A percentile compares a stretch with the other conserved stretches of the same genome.
Evolutionary conservation across 108 stramenopile genomes (phyloP).

Genomic region (Asterionellopsis glacialis): DNA sequence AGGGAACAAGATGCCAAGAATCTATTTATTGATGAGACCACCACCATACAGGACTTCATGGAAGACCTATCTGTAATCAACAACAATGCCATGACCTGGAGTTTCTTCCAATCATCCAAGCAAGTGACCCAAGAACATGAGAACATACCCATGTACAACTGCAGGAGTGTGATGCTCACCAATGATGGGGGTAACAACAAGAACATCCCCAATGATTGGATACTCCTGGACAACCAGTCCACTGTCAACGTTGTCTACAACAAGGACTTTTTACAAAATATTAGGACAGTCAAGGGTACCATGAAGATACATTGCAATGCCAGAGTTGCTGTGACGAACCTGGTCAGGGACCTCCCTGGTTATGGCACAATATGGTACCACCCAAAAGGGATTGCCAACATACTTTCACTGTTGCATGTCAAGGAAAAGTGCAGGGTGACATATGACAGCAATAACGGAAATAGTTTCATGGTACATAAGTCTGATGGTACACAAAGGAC

Average conservation of each 20-base stretch:
- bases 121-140: too few species aligned
- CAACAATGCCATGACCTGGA: too few species aligned
- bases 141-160: too few species aligned
- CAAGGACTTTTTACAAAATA: constrained; percentile 12
- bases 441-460: neutral
- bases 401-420: constrained; percentile 25
- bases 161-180: too few species aligned
- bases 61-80: too few species aligned
- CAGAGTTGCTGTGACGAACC: neutral
- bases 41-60: too few species aligned
- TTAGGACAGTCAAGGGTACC: neutral
- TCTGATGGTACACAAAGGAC: constrained; percentile 5
- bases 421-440: constrained; percentile 11
- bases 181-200: too few species aligned
- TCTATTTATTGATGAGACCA: too few species aligned
- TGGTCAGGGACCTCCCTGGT: constrained; percentile 20
- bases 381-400: constrained; percentile 54
- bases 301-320: constrained; percentile 11
- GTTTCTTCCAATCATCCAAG: too few species aligned
- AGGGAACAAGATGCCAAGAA: too few species aligned
- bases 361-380: neutral
- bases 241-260: constrained; percentile 28
- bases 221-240: constrained; percentile 39
- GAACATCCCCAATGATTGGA: constrained; percentile 4
- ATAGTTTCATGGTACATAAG: constrained; percentile 7